Evolutionary conservation across 805 yeast genomes (phyloP).

Genomic region (Metschnikowia hibisci): DNA sequence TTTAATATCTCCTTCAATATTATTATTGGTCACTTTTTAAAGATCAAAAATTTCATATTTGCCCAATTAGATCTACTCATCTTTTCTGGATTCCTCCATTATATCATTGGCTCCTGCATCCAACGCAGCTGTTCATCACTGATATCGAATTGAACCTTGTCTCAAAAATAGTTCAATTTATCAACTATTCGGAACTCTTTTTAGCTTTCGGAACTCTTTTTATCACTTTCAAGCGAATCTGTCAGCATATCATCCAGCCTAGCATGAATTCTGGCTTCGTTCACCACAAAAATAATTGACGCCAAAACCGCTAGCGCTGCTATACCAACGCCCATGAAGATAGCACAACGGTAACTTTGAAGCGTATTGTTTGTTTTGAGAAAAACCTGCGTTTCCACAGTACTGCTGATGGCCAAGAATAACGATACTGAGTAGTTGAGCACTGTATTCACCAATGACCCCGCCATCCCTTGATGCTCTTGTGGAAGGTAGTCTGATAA

Average conservation of each 20-base stretch:
- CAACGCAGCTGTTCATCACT: too few relatives aligned
- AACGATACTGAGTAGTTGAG: constrained; percentile 67
- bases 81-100: too few relatives aligned
- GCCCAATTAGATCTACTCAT: too few relatives aligned
- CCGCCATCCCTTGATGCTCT: constrained; percentile 74
- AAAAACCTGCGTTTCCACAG: constrained; percentile 42
- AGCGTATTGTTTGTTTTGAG: constrained; percentile 18
- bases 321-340: constrained; percentile 59
- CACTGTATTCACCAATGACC: constrained; percentile 65
- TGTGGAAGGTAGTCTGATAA: constrained; percentile 57
- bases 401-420: constrained; percentile 69
- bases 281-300: constrained; percentile 22
- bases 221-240: not conserved
- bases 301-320: constrained; percentile 44
- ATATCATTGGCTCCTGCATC: too few relatives aligned
- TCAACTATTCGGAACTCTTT: too few relatives aligned
- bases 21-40: too few relatives aligned
- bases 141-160: too few relatives aligned
- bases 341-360: constrained; percentile 52
- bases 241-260: not conserved
- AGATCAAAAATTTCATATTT: too few relatives aligned
- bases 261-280: not conserved
- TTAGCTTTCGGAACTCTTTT: too few relatives aligned
- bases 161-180: too few relatives aligned
- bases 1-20: too few relatives aligned